Base-by-base conservation (phyloP, 2,329 filamentous ascomycete genomes). In the Calonectria multiphialidica region DNA sequence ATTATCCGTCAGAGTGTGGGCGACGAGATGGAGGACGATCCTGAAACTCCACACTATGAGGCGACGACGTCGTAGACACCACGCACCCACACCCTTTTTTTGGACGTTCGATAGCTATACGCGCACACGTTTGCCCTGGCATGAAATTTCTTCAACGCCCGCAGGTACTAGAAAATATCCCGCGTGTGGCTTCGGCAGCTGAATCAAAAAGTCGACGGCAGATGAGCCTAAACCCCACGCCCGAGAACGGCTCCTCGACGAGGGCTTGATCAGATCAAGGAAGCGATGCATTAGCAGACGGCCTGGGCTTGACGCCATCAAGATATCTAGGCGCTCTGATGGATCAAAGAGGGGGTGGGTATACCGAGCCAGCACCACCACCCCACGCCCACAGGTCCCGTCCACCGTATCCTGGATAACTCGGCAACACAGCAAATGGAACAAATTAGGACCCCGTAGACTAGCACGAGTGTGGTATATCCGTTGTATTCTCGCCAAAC, bases 141-240 rank as follows among this genome's bases (percentile, higher is more conserved):
- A 30, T 30, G 13, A 21, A 18, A 5, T 57, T 40, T 30, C 33
- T 9, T 3, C 10, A 5, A 23, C 25, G 53, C 53, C 33, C 53
- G 33, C 53, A 33, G 33, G 12, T 37, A 30, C 33, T 35, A 15
- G 33, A 23, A 23, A 40, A 57, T 40, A 57, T 57, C 53, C 33
- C 53, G 53, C 53, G 37, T 57, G 53, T 57, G 53, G 53, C 53
- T 57, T 57, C 53, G 53, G 53, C 33, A 57, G 33, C 33, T 57
- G 53, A 57, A 40, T 10, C 33, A 35, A 15, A 30, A 57, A 37
- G 21, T 40, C 35, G 18, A 30, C 53, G 53, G 53, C 33, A 57
- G 53, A 57, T 57, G 53, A 37, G 53, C 28, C 53, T 40, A 37
- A 37, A 47, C 35, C 53, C 53, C 53, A 57, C 53, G 53, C 3